Percentiles rank a stretch among this genome's conserved stretches.
phyloP scores from a whole-genome alignment of 352 stramenopile genomes.

The Thalassiosira delicatula region DNA sequence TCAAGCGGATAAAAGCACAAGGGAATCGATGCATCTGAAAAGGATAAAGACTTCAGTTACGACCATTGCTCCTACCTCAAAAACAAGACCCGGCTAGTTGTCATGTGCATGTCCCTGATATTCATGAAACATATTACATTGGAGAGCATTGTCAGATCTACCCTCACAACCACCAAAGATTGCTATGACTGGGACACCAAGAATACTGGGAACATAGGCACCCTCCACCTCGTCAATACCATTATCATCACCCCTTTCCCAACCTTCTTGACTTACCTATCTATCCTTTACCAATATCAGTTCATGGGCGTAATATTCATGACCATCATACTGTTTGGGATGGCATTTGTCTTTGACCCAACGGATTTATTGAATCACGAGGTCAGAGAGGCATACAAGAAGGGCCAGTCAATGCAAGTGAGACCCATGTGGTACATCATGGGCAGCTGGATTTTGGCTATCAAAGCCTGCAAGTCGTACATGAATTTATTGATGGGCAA shows the following conservation, averaged over 20 bases:
- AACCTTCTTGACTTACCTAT: no score
- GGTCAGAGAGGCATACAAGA: constrained; percentile 47
- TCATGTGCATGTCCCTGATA: constrained; percentile 73
- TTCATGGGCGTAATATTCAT: constrained; percentile 50
- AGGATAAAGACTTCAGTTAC: neutral
- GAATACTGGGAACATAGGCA: constrained; percentile 75
- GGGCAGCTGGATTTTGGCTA: constrained; percentile 43
- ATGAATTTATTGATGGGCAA: constrained; percentile 56
- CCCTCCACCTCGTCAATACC: constrained; percentile 74
- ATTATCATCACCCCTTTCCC: constrained; percentile 75
- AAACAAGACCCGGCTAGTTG: constrained; percentile 68
- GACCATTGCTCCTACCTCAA: constrained; percentile 35
- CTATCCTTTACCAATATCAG: no score
- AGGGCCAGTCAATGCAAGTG: constrained; percentile 15
- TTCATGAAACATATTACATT: constrained; percentile 77
- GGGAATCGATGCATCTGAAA: no score
- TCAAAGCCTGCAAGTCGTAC: constrained; percentile 53
- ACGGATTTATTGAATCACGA: constrained; percentile 46
- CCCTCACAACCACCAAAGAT: constrained; percentile 75
- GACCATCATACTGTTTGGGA: constrained; percentile 44
- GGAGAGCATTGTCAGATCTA: constrained; percentile 75
- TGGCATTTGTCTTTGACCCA: constrained; percentile 48
- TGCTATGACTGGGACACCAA: constrained; percentile 76
- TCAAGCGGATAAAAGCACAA: no score
- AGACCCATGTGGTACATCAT: constrained; percentile 37